phyloP scores from a whole-genome alignment of 495 filamentous ascomycete species.

The Chaetomidium leptoderma region DNA sequence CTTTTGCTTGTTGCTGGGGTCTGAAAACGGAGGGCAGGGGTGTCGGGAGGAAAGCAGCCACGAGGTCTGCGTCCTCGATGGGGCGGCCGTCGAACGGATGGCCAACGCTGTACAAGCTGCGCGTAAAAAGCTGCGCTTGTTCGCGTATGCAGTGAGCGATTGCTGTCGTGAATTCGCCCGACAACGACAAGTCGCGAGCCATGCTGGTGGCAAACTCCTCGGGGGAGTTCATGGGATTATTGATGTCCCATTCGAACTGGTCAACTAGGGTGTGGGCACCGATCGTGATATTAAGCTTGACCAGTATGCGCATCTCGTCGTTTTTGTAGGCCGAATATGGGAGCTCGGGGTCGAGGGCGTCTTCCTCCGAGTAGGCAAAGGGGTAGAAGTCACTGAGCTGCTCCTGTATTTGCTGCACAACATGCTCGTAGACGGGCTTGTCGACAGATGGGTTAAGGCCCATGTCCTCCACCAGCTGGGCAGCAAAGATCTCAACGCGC shows the following conservation, averaged over 20 bases:
- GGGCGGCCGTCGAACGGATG: slow-evolving; percentile 94
- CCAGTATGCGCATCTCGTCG: slow-evolving; percentile 93
- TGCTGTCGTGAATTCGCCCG: slow-evolving; percentile 93
- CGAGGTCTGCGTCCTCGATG: slow-evolving; percentile 84
- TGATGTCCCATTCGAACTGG: slow-evolving; percentile 99
- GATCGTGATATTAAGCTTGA: slow-evolving; percentile 97
- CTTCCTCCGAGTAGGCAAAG: slow-evolving; percentile 82
- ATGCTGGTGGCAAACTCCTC: slow-evolving; percentile 90
- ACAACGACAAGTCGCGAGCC: slow-evolving; percentile 84
- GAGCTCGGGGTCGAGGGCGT: slow-evolving; percentile 80
- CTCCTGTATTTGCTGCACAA: slow-evolving; percentile 76
- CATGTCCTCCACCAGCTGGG: slow-evolving; percentile 88
- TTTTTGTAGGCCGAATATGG: slow-evolving; percentile 96
- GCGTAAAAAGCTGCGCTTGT: slow-evolving; percentile 88
- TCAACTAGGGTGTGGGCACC: slow-evolving; percentile 90
- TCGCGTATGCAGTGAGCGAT: slow-evolving; percentile 97
- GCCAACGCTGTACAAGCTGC: slow-evolving; percentile 85
- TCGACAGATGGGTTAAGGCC: slow-evolving; percentile 62
- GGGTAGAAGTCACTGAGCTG: slow-evolving; percentile 92
- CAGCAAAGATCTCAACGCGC: slow-evolving; percentile 72
- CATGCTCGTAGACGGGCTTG: slow-evolving; percentile 67
- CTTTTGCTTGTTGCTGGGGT: slow-evolving; percentile 84
- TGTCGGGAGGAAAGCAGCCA: slow-evolving; percentile 77
- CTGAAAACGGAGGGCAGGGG: slow-evolving; percentile 79
- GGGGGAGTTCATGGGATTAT: slow-evolving; percentile 85